Base-by-base conservation (phyloP, 2,329 filamentous ascomycete genomes). In the Madurella mycetomatis region DNA sequence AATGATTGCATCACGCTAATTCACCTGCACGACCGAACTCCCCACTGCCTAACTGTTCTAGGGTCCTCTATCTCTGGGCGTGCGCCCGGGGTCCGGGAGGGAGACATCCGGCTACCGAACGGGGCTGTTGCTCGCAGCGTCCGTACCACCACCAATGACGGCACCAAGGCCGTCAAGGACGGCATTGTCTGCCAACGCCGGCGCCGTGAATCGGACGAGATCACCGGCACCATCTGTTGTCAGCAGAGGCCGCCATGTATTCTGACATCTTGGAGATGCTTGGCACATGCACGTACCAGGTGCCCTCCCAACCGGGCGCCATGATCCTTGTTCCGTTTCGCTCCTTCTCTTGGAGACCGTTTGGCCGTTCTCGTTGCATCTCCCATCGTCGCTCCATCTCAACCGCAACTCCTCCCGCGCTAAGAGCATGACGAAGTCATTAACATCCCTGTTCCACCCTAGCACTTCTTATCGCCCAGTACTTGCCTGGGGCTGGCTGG, bases 81-180 rank as follows among this genome's bases (percentile, higher is more conserved):
- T n/a, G n/a, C 34, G 31, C 16, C 34, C 2, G 34, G 9, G 11
- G 9, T 37, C 34, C 34, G 34, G 34, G 34, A 37, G 34, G 34
- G 34, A 39, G 48, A 34, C 17, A 51, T 25, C 13, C 34, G 34
- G 34, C 34, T 37, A 15, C 34, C 34, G 47, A n/a, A n/a, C n/a
- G 17, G 19, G 43, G 40, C 39, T 49, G 51, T 47, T 32, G 47
- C 46, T 25, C 31, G 31, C 46, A 41, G 15, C 31, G n/a, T 15
- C 52, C 61, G 62, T 63, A 61, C 53, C 15, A 45, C 41, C 44
- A 46, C 62, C 60, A 62, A 64, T 64, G 54, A 49, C 49, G 55
- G 47, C 41, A 19, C 32, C 48, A 34, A 54, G 50, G 46, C 32
- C 40, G 41, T 41, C 41, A 49, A 47, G 43, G 41, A 54, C 40